Base-by-base conservation (phyloP, 2,329 filamentous ascomycete genomes). In the Microdochium bolleyi region DNA sequence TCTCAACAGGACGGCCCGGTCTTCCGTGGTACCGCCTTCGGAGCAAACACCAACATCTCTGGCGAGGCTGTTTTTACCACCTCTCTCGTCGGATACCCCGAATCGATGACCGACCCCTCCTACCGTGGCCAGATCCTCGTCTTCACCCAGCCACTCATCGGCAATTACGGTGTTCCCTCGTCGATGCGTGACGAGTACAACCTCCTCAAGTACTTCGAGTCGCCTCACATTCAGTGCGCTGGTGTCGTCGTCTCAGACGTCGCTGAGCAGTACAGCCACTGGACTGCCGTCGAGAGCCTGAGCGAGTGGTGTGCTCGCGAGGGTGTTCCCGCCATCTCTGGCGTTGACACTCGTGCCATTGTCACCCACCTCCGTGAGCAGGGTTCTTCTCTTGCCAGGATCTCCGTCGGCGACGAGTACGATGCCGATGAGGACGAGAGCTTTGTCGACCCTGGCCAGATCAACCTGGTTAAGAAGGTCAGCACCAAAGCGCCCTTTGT, bases 11-110 rank as follows among this genome's bases (percentile, higher is more conserved):
- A 96, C 75, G 94, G 94, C 56, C 94, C 94, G 48, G 87, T 97
- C 67, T 97, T 96, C 78, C 89, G 90, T 64, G 94, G 94, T 68
- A 96, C 89, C 69, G 95, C 92, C 55, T 99, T 97, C 64, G 94
- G 94, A 64, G 94, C 94, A 67, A 94, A 95, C 71, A 83, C 88
- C 70, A 99, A 96, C 79, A 89, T 97, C 68, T 96, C 92, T 58
- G 94, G 94, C 62, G 94, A 99, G 77, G 94, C 94, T 48, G 94
- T 97, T 70, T 99, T 99, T 79, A 97, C 94, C 57, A 97, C 94
- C 56, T 96, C 92, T 24, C 84, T 97, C 53, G 94, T 99, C 55
- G 94, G 94, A 64, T 99, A 99, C 71, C 94, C 94, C 61, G 94
- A 99, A 78, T 96, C 88, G 49, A 85, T 92, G 79, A 92, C 88